Conservation (phyloP, 768 basidiomycete genomes). For the Russula virescens region DNA sequence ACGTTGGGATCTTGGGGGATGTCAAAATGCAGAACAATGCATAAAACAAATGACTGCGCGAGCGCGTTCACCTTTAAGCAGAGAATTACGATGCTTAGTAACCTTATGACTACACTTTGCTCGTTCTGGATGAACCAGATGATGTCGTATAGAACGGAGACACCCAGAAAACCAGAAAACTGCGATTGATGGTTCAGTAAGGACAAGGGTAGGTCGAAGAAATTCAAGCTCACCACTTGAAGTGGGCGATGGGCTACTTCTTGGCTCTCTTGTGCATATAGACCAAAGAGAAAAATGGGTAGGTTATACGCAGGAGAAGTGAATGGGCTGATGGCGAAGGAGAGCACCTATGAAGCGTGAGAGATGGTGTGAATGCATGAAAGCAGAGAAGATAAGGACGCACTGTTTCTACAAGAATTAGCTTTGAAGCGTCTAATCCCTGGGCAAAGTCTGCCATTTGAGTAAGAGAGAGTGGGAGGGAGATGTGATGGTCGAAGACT, state of each 20-base stretch:
- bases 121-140: conserved; percentile 58
- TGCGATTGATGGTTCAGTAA: conserved; percentile 27
- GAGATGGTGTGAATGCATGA: not conserved
- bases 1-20: conserved; percentile 33
- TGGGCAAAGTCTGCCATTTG: conserved; percentile 61
- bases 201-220: not conserved
- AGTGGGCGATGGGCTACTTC: conserved; percentile 56
- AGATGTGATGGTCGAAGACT: too few species aligned
- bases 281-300: conserved; percentile 76
- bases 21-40: not conserved
- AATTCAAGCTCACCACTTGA: conserved; percentile 45
- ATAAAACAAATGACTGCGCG: not conserved
- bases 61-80: conserved; percentile 34
- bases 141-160: conserved; percentile 62
- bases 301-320: conserved; percentile 67
- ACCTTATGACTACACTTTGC: conserved; percentile 49
- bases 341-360: conserved; percentile 43
- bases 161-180: conserved; percentile 61
- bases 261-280: conserved; percentile 61
- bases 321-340: conserved; percentile 53
- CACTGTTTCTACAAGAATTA: conserved; percentile 61
- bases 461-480: not conserved
- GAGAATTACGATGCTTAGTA: conserved; percentile 42
- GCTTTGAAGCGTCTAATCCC: conserved; percentile 64
- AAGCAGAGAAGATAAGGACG: not conserved